Evolutionary conservation across 2,329 filamentous ascomycete species (phyloP).

Genomic region (Exophiala bonariae): DNA sequence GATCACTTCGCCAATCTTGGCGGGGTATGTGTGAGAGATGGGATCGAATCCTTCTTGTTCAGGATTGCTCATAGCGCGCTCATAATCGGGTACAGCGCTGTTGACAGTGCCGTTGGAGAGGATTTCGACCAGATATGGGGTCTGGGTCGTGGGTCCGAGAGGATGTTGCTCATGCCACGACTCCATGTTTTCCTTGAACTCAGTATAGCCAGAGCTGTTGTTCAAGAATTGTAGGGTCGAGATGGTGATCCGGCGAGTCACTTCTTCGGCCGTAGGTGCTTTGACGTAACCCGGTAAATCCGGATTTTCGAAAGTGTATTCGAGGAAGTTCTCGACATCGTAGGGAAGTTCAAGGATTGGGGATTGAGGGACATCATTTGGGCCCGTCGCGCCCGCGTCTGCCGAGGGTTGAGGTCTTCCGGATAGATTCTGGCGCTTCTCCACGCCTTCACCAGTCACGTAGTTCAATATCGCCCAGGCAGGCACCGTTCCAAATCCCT

Average conservation of each 20-base stretch:
- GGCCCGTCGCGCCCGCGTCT: background rate
- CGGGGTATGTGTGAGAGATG: conserved; percentile 17
- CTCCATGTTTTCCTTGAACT: conserved; percentile 35
- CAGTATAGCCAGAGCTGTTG: conserved; percentile 13
- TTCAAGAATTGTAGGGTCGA: conserved; percentile 35
- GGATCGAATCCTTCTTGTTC: conserved; percentile 41
- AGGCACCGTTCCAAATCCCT: conserved; percentile 23
- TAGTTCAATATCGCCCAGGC: conserved; percentile 33
- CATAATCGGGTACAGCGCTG: conserved; percentile 38
- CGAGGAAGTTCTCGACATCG: conserved; percentile 22
- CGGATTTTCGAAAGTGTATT: conserved; percentile 30
- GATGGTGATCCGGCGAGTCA: conserved; percentile 52
- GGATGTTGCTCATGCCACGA: conserved; percentile 21
- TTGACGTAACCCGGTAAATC: conserved; percentile 22
- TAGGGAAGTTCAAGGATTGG: conserved; percentile 26
- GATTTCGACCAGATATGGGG: conserved; percentile 49
- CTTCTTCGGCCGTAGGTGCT: conserved; percentile 36
- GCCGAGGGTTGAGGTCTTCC: background rate
- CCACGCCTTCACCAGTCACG: background rate
- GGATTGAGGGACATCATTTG: conserved; percentile 9
- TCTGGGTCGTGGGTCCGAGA: conserved; percentile 23
- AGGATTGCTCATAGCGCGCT: conserved; percentile 37
- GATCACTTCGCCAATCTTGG: conserved; percentile 46
- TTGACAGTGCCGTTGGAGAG: conserved; percentile 38
- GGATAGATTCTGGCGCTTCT: conserved; percentile 19